Conservation (phyloP, 192 early-diverging fungal species). For the Chytriomyces confervae region DNA sequence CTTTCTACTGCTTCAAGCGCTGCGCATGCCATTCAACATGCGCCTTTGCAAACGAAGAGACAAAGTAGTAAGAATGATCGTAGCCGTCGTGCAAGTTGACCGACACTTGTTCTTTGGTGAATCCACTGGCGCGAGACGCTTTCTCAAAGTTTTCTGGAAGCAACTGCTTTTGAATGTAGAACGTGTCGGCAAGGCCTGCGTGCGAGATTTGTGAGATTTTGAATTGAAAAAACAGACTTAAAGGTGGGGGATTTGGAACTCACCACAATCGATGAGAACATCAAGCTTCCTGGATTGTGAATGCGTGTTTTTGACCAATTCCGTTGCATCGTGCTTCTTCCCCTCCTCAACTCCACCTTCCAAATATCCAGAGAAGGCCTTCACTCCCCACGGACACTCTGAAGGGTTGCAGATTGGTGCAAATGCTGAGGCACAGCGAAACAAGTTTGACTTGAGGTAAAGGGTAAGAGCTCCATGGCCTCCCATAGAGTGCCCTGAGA, state of each 20-base stretch:
- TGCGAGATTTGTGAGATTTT: neutral
- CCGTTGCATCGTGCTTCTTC: conserved; percentile 74
- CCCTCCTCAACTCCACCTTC: conserved; percentile 45
- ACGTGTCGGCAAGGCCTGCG: conserved; percentile 4
- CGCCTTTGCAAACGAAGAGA: conserved; percentile 66
- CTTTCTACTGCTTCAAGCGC: neutral
- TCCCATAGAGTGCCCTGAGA: conserved; percentile 65
- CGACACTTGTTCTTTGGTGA: conserved; percentile 30
- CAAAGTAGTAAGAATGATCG: conserved; percentile 88
- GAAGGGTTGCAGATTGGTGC: conserved; percentile 80
- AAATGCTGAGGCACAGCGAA: conserved; percentile 79
- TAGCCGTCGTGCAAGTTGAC: conserved; percentile 81
- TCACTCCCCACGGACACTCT: conserved; percentile 77
- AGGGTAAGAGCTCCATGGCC: conserved; percentile 88
- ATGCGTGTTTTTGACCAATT: conserved; percentile 58
- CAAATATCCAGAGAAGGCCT: conserved; percentile 80
- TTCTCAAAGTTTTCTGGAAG: conserved; percentile 23
- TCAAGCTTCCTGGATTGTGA: conserved; percentile 10
- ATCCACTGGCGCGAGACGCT: conserved; percentile 5
- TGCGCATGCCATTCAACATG: conserved; percentile 19
- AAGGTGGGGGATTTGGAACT: neutral
- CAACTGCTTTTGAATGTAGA: conserved; percentile 23
- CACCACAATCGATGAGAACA: conserved; percentile 51
- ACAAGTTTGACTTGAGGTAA: conserved; percentile 75
- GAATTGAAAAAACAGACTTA: neutral